Evolutionary conservation across 768 basidiomycete species (phyloP), one percentile per base, ranked within the genome.

Genomic region (Cystobasidium onofrii): DNA sequence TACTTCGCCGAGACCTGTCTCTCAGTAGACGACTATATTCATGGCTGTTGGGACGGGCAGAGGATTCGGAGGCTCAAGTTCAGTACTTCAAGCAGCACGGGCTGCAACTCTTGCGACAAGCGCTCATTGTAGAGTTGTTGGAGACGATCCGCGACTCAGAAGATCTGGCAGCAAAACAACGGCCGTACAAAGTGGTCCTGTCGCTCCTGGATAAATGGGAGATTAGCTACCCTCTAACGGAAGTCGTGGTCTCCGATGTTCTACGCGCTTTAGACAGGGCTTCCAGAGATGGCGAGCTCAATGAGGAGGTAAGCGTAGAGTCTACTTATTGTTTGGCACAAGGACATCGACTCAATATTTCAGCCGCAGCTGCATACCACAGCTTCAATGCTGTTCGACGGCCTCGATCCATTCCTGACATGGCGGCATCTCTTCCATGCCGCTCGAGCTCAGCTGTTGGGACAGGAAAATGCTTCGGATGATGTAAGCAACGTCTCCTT

Each of bases 151-250:
- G 84, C 13, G 88, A 88, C 1, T 87, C 87, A 1, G 84, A 74
- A 9, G 92, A 91, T 76, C 84, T 89, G 0, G 88, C 88, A 75
- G 89, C 90, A 1, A 57, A 74, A 6, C 78, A 78, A 60, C 84
- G 91, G 29, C 92, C 96, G 0, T 98, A 93, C 86, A 95, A 94
- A 81, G 90, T 98, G 39, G 94, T 96, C 80, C 88, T 98, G 27
- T 94, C 92, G 0, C 81, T 98, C 20, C 83, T 97, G 76, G 96
- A 99, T 81, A 96, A 96, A 81, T 97, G 92, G 90, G 96, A 98
- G 80, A 89, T 98, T 55, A 95, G 95, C 3, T 86, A 86, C 9
- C 84, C 86, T 0, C 81, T 99, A 31, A 92, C 92, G 0, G 89
- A 92, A 46, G 84, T 83, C 6, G 82, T 97, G 64, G 86, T 90